phyloP scores from a whole-genome alignment of 139 green algal genomes.

The Tetratostichococcus sp. region DNA sequence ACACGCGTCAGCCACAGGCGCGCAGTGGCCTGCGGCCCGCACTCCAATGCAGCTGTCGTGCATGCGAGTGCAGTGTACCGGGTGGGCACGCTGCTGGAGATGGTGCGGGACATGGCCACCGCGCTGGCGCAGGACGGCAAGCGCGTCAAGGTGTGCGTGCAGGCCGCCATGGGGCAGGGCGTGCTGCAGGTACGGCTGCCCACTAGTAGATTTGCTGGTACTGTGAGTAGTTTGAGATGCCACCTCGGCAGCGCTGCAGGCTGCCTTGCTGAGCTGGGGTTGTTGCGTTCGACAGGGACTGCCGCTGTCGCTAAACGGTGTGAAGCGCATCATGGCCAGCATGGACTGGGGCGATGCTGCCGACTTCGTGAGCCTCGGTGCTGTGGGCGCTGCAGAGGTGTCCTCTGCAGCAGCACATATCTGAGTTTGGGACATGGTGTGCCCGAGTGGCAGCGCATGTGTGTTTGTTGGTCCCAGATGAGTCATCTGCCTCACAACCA shows the following conservation, averaged over 20 bases:
- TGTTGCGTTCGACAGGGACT: slow-evolving; percentile 37
- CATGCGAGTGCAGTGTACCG: slow-evolving; percentile 49
- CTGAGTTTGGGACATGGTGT: too few relatives aligned
- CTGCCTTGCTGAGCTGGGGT: too few relatives aligned
- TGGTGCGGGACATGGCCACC: slow-evolving; percentile 66
- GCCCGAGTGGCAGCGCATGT: too few relatives aligned
- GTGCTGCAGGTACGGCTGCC: slow-evolving; percentile 56
- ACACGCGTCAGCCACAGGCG: too few relatives aligned
- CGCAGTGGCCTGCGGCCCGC: too few relatives aligned
- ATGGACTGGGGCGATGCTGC: slow-evolving; percentile 79
- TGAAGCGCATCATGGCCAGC: slow-evolving; percentile 62
- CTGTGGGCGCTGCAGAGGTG: slow-evolving; percentile 42
- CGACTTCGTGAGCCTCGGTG: slow-evolving; percentile 54
- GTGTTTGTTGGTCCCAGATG: too few relatives aligned
- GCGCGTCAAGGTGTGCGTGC: slow-evolving; percentile 68
- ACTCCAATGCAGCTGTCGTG: too few relatives aligned
- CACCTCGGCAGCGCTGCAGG: too few relatives aligned
- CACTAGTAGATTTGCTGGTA: too few relatives aligned
- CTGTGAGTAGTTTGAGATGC: too few relatives aligned
- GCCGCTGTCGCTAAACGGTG: slow-evolving; percentile 61
- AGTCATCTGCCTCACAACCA: too few relatives aligned
- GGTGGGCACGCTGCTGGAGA: slow-evolving; percentile 76
- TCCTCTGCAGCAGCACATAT: not conserved
- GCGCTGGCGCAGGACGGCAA: slow-evolving; percentile 63
- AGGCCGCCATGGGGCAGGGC: slow-evolving; percentile 69